phyloP scores from a whole-genome alignment of 371 early-diverging fungal genomes.

The Syncephalastrum racemosum region DNA sequence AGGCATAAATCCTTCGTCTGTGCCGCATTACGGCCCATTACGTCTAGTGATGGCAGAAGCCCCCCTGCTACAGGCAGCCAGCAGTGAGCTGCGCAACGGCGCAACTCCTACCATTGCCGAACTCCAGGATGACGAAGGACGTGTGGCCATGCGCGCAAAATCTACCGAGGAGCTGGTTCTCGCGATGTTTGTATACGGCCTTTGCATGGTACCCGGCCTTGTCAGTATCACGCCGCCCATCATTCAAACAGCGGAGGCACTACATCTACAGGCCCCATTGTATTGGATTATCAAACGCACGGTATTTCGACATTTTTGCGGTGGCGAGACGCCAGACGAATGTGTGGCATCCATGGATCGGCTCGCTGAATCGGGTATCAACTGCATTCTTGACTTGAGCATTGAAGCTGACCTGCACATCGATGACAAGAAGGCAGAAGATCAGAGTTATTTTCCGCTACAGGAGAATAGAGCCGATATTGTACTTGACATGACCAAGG shows the following conservation, averaged over 20 bases:
- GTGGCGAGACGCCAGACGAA: constrained; percentile 84
- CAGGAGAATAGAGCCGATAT: constrained; percentile 49
- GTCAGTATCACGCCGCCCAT: constrained; percentile 44
- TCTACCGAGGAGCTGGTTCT: constrained; percentile 29
- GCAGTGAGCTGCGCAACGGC: neutral
- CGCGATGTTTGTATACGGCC: constrained; percentile 28
- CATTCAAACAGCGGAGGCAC: constrained; percentile 49
- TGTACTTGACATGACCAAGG: constrained; percentile 55
- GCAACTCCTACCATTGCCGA: constrained; percentile 15
- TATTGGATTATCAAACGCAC: constrained; percentile 79
- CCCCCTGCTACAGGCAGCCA: too few relatives aligned
- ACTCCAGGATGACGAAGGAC: constrained; percentile 35
- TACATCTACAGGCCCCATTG: constrained; percentile 55
- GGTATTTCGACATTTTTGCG: constrained; percentile 84
- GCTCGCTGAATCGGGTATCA: constrained; percentile 66
- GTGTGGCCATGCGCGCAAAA: constrained; percentile 54
- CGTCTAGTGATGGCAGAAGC: too few relatives aligned
- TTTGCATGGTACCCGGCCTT: constrained; percentile 33
- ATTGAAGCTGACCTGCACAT: constrained; percentile 80
- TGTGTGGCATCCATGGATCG: constrained; percentile 74
- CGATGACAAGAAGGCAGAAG: constrained; percentile 43
- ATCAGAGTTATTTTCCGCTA: neutral
- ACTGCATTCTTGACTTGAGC: constrained; percentile 84
- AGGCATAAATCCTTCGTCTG: too few relatives aligned
- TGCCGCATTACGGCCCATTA: too few relatives aligned